Base-by-base conservation (phyloP, 768 basidiomycete species). In the Gymnopilus junonius region DNA sequence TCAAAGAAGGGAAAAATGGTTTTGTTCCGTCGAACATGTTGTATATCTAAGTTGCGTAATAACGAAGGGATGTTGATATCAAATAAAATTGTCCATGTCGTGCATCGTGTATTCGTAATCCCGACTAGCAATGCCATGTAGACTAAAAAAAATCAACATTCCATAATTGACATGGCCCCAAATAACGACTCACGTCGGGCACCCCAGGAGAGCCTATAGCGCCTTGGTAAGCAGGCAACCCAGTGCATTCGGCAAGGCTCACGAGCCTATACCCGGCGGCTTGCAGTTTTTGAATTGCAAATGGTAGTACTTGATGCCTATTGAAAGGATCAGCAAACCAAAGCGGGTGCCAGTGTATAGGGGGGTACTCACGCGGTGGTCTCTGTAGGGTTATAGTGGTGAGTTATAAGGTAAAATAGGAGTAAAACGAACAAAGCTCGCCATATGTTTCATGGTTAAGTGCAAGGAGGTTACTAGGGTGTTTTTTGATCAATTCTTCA, bases 381-480 rank as follows among this genome's bases (percentile, higher is more conserved):
- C 68, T 75, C 78, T 80, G 11, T 55, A 39, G 23, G 31, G 31
- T 32, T 5, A 31, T 25, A 35, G n/a, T 27, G 37, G 51, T 10
- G 5, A 37, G 7, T 31, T 8, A 27, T 17, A 8, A 1, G 5
- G 20, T 23, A 17, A 35, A 39, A 37, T n/a, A n/a, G 37, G 15
- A 23, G 14, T 2, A 20, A 31, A 17, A 37, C 40, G 2, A 48
- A 45, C 32, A 25, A 45, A 35, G 29, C 66, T 66, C 64, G 79
- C 79, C 73, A 50, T 75, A 66, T 3, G 75, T 74, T 64, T 83
- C 81, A 60, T 83, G 82, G 63, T 80, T 82, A 50, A 83, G 70
- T 0, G 79, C 67, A 27, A 84, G 65, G 43, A 82, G 73, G 15
- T 70, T 81, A 46, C 59, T 69, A 10, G 79, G 80, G 51, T 75